Evolutionary conservation across 75 land plant genomes (phyloP).

Genomic region (Larix kaempferi): DNA sequence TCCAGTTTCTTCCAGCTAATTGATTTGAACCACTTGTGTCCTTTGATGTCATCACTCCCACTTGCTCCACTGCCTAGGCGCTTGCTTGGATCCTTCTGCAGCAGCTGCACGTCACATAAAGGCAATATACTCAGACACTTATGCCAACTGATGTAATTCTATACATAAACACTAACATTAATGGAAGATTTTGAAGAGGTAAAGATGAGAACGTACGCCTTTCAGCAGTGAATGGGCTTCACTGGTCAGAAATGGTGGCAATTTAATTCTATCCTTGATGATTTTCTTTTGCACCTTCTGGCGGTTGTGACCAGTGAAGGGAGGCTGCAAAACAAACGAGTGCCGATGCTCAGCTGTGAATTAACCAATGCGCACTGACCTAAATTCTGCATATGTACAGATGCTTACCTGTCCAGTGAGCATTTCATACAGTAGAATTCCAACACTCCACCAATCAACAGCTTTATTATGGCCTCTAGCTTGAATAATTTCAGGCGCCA

Average conservation of each 20-base stretch:
- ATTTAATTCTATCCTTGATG: constrained; percentile 78
- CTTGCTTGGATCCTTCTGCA: constrained; percentile 78
- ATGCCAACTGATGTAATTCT: background rate
- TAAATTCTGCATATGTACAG: no score
- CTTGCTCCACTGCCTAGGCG: constrained; percentile 74
- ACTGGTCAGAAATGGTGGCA: constrained; percentile 72
- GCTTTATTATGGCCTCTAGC: constrained; percentile 41
- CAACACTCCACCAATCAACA: constrained; percentile 54
- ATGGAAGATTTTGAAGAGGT: background rate
- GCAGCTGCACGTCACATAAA: constrained; percentile 43
- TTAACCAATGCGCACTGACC: no score
- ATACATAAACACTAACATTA: no score
- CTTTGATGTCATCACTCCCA: constrained; percentile 78
- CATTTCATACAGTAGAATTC: constrained; percentile 44
- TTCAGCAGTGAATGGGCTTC: constrained; percentile 87
- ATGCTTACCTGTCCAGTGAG: constrained; percentile 33
- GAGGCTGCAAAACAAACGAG: constrained; percentile 57
- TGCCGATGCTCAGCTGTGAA: no score
- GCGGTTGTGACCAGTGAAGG: constrained; percentile 65
- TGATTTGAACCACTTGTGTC: constrained; percentile 90
- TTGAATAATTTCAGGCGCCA: constrained; percentile 46
- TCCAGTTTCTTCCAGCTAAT: constrained; percentile 91
- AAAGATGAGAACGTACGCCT: constrained; percentile 49
- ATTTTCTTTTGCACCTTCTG: constrained; percentile 84
- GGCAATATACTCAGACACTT: background rate